These are phyloP conservation scores for Penicillium atrosanguineum DNA, from an alignment of 495 filamentous ascomycete species.

Conservation along the genomic window DNA sequence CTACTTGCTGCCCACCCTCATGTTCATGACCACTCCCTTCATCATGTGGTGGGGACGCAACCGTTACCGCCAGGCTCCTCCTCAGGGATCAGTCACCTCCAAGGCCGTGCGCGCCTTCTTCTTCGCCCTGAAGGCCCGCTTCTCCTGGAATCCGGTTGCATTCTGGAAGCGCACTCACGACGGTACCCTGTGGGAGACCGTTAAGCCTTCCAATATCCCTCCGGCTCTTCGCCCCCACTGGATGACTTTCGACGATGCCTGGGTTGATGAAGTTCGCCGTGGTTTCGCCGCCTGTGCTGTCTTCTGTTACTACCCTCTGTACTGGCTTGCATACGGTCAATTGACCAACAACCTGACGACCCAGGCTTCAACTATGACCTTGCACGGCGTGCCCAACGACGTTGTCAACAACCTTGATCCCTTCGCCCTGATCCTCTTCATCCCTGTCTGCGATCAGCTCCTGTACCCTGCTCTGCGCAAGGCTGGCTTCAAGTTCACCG, in stretches of 20 bases:
- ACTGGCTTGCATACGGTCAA: slow-evolving; percentile 59
- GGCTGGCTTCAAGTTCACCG: slow-evolving; percentile 57
- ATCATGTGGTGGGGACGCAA: slow-evolving; percentile 59
- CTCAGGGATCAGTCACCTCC: slow-evolving; percentile 61
- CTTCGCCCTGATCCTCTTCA: slow-evolving; percentile 64
- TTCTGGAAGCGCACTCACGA: slow-evolving; percentile 41
- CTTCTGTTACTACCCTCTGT: slow-evolving; percentile 63
- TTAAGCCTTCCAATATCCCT: slow-evolving; percentile 60
- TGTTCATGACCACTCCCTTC: slow-evolving; percentile 57
- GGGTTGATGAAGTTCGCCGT: slow-evolving; percentile 68
- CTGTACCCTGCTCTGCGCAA: slow-evolving; percentile 64
- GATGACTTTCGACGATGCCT: slow-evolving; percentile 74
- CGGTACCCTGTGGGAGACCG: slow-evolving; percentile 58
- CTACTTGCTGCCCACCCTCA: slow-evolving; percentile 57
- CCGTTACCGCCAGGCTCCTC: slow-evolving; percentile 56
- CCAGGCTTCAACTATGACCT: slow-evolving; percentile 47
- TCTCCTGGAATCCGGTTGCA: slow-evolving; percentile 53
- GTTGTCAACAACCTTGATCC: slow-evolving; percentile 71
- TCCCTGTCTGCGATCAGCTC: slow-evolving; percentile 64
- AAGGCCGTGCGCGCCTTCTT: slow-evolving; percentile 53
- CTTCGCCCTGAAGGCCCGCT: slow-evolving; percentile 58
- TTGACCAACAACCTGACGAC: slow-evolving; percentile 63
- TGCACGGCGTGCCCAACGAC: slow-evolving; percentile 62
- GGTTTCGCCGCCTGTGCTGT: slow-evolving; percentile 68
- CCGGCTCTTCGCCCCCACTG: slow-evolving; percentile 46